These are phyloP conservation scores for Lyophyllum atratum DNA, from an alignment of 768 basidiomycete species.

Conservation along the genomic window DNA sequence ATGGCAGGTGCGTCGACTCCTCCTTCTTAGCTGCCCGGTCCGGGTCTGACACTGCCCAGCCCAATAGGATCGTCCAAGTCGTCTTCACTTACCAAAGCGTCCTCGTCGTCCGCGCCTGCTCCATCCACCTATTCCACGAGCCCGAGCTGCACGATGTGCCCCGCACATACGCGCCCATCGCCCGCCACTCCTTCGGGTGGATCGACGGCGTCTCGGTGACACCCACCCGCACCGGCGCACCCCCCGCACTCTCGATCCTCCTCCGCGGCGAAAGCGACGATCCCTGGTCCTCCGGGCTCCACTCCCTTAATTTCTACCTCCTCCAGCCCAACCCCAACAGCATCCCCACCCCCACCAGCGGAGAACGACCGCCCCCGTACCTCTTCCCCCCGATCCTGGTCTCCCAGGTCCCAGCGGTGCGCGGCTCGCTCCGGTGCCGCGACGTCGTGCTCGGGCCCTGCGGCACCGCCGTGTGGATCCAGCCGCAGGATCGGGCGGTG, in stretches of 20 bases:
- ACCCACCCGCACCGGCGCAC: conserved; percentile 10
- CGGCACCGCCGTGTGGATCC: conserved; percentile 66
- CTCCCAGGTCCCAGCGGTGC: conserved; percentile 37
- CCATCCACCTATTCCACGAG: conserved; percentile 54
- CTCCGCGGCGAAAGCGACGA: conserved; percentile 61
- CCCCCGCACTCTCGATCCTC: conserved; percentile 46
- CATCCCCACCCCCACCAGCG: neutral
- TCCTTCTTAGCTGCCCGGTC: neutral
- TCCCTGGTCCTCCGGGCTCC: conserved; percentile 54
- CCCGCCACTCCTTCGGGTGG: conserved; percentile 64
- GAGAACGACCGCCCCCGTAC: conserved; percentile 27
- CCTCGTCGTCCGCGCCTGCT: conserved; percentile 61
- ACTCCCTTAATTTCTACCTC: conserved; percentile 54
- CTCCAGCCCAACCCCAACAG: conserved; percentile 35
- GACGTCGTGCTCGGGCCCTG: conserved; percentile 52
- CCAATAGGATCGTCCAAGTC: conserved; percentile 55
- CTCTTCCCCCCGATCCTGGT: conserved; percentile 50
- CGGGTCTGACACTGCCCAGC: conserved; percentile 25
- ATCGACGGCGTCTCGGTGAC: conserved; percentile 57
- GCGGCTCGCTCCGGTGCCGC: conserved; percentile 56
- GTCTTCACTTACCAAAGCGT: conserved; percentile 47
- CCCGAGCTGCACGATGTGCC: conserved; percentile 36
- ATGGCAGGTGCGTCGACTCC: conserved; percentile 29
- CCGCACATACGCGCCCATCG: conserved; percentile 35
- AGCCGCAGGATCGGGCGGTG: conserved; percentile 48